Conservation (phyloP, 164 flowering plant genomes). For the Sextonia rubra region DNA sequence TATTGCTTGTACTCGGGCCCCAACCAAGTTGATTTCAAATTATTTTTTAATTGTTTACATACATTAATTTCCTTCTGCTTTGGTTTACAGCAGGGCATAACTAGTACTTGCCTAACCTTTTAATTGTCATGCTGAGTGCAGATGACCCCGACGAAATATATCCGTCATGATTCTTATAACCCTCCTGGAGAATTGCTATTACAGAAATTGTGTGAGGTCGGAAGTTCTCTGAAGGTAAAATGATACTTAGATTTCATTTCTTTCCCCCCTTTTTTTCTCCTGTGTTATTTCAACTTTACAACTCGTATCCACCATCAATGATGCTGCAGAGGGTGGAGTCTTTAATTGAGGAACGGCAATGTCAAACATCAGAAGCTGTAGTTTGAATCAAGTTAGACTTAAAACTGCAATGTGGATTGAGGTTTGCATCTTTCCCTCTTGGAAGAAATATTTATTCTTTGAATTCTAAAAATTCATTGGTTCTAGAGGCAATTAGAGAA, state of each 20-base stretch:
- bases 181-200: constrained; percentile 46
- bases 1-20: not conserved
- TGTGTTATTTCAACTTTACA: not conserved
- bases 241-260: not conserved
- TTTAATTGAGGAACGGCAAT: constrained; percentile 39
- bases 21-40: not conserved
- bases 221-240: constrained; percentile 66
- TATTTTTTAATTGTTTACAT: too few species aligned
- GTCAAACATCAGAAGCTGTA: constrained; percentile 33
- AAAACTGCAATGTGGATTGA: not conserved
- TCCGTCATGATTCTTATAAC: constrained; percentile 28
- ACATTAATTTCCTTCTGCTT: not conserved
- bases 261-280: not conserved
- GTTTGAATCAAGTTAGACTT: constrained; percentile 26
- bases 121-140: constrained; percentile 19
- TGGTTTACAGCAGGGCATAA: not conserved
- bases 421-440: constrained; percentile 11
- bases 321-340: constrained; percentile 59
- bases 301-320: constrained; percentile 1
- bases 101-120: not conserved
- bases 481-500: too few species aligned
- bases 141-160: constrained; percentile 52
- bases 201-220: constrained; percentile 73
- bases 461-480: too few species aligned
- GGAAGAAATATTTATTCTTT: too few species aligned